phyloP scores from a whole-genome alignment of 78 protist species.

The Mantamonas sphyraenae region DNA sequence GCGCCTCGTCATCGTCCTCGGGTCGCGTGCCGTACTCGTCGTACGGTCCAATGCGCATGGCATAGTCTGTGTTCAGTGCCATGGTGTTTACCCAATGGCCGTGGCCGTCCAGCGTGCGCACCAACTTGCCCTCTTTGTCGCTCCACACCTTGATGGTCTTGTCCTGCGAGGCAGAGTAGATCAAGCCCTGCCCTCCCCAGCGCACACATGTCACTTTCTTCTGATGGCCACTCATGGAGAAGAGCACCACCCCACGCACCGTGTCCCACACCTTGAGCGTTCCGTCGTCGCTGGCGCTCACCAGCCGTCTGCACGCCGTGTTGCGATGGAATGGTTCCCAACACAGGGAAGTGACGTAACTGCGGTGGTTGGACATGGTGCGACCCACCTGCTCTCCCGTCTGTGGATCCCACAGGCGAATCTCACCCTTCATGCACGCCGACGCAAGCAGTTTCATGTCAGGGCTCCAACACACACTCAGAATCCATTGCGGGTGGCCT shows the following conservation, averaged over 20 bases:
- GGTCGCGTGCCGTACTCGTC: too few relatives aligned
- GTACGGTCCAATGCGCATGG: conserved; percentile 74
- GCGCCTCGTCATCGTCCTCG: conserved; percentile 33
- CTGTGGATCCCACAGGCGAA: conserved; percentile 67
- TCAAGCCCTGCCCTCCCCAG: conserved; percentile 94
- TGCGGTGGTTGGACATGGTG: background rate
- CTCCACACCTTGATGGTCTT: conserved; percentile 82
- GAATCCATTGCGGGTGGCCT: conserved; percentile 61
- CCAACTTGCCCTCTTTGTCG: conserved; percentile 22
- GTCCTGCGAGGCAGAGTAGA: conserved; percentile 89
- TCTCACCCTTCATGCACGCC: conserved; percentile 68
- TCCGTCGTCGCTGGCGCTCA: conserved; percentile 78
- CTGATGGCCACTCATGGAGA: conserved; percentile 80
- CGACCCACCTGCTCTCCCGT: conserved; percentile 33
- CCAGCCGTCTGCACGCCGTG: conserved; percentile 52
- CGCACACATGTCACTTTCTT: conserved; percentile 72
- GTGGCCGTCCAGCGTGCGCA: conserved; percentile 82
- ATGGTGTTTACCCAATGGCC: conserved; percentile 97
- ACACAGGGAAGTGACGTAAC: conserved; percentile 65
- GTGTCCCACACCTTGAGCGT: conserved; percentile 81
- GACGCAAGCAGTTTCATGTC: conserved; percentile 75
- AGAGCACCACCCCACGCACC: conserved; percentile 4
- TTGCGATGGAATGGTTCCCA: conserved; percentile 95
- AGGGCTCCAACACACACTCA: conserved; percentile 85
- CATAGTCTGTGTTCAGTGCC: conserved; percentile 87